Evolutionary conservation across 805 yeast species (phyloP), one percentile per base, ranked within the genome.

Genomic region (Hanseniaspora hatyaiensis): DNA sequence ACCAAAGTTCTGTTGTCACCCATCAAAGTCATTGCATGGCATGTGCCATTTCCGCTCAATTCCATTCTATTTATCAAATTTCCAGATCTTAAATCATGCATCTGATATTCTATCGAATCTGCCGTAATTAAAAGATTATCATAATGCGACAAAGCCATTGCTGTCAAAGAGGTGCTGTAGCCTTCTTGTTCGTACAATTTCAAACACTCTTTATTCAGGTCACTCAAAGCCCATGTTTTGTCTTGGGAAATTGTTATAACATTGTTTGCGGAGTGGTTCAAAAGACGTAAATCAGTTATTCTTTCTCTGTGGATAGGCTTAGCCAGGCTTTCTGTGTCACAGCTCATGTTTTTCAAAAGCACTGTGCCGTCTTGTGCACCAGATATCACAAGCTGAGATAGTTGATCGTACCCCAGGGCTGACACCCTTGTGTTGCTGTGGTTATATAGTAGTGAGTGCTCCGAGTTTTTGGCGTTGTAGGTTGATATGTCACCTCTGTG

Each of bases 81-180:
- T 3, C 47, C 47, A 0, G 47, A 43, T 26, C 47, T 28, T 28
- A 43, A 30, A 29, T 43, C 47, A 28, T 43, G 47, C 13, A 43
- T 12, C 12, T 43, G 47, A 12, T 28, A 15, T 36, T 43, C 47
- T 12, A 22, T 23, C 4, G 1, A 19, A 22, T 24, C 29, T 1
- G 36, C 28, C 4, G 47, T 43, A 2, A 36, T 24, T 13, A 43
- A 23, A 5, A 43, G 23, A 29, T 43, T 29, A n/a, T 36, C 47
- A 13, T 29, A 43, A 8, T 4, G 3, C 2, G 47, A 43, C 8
- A 43, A 8, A 16, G 15, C 15, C 32, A 43, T 20, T 13, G 47
- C 34, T n/a, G 47, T 29, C 1, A 43, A 8, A 3, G 23, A 18
- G 6, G 40, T 29, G 1, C 41, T 34, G 12, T 43, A 43, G 18